Evolutionary conservation across 2,329 filamentous ascomycete genomes (phyloP).

Genomic region (Colletotrichum orbiculare): DNA sequence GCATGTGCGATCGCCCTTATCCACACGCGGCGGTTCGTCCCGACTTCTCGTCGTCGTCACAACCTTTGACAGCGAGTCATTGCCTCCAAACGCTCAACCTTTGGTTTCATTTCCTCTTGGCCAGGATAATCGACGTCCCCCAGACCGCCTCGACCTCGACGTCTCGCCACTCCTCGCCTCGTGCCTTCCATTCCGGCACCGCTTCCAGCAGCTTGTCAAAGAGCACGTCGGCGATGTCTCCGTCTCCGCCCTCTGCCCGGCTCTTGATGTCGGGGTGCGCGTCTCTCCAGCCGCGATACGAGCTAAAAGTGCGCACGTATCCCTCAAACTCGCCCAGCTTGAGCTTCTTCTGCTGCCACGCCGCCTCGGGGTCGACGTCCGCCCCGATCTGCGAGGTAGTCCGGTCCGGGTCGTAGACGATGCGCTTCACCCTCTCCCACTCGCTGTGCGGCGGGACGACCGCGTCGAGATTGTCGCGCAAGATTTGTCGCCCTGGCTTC

Average conservation of each 20-base stretch:
- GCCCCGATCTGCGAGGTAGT: conserved; percentile 47
- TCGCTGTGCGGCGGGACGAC: conserved; percentile 62
- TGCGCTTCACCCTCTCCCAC: conserved; percentile 63
- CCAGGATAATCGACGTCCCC: conserved; percentile 70
- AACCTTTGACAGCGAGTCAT: conserved; percentile 22
- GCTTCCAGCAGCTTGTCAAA: conserved; percentile 66
- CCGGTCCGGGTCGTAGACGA: conserved; percentile 68
- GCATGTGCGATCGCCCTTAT: conserved; percentile 9
- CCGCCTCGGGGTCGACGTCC: conserved; percentile 40
- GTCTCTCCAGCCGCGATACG: conserved; percentile 68
- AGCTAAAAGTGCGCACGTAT: conserved; percentile 71
- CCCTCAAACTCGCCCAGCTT: conserved; percentile 68
- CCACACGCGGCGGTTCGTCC: conserved; percentile 14
- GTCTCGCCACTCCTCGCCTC: conserved; percentile 62
- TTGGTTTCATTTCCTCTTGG: conserved; percentile 52
- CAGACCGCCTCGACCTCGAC: conserved; percentile 68
- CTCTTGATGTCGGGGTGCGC: conserved; percentile 61
- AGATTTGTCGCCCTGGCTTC: conserved; percentile 66
- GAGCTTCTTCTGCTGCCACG: conserved; percentile 64
- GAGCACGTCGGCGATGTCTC: conserved; percentile 72
- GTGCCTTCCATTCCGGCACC: conserved; percentile 63
- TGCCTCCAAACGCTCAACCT: background rate
- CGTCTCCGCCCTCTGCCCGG: conserved; percentile 63
- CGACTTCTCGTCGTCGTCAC: background rate
- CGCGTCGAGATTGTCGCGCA: conserved; percentile 62